These are phyloP conservation scores for Pleurotus sapidus DNA, from an alignment of 768 basidiomycete species.

Conservation along the genomic window DNA sequence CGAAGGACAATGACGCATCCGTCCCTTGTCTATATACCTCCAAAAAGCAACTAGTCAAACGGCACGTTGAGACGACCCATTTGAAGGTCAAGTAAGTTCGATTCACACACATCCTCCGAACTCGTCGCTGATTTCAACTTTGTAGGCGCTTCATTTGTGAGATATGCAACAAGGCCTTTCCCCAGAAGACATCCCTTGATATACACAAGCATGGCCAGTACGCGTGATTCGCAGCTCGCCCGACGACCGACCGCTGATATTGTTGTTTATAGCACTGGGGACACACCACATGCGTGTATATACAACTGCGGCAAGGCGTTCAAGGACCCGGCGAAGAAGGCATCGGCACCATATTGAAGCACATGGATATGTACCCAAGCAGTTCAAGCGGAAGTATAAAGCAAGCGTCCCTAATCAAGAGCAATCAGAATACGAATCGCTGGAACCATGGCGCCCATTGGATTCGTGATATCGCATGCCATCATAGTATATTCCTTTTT, in stretches of 20 bases:
- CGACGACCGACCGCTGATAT: neutral
- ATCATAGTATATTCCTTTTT: neutral
- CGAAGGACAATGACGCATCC: constrained; percentile 17
- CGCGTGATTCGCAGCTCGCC: constrained; percentile 10
- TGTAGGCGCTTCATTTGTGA: constrained; percentile 49
- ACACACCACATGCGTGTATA: constrained; percentile 50
- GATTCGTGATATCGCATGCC: constrained; percentile 3
- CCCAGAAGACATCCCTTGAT: constrained; percentile 56
- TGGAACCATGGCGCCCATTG: constrained; percentile 10
- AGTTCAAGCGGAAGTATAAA: constrained; percentile 40
- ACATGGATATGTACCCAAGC: constrained; percentile 49
- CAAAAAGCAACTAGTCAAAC: constrained; percentile 66
- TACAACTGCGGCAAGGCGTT: constrained; percentile 50
- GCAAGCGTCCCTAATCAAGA: constrained; percentile 12
- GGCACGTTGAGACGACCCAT: constrained; percentile 65
- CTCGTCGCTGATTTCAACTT: constrained; percentile 3
- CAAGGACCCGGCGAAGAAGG: constrained; percentile 62
- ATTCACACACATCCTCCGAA: neutral
- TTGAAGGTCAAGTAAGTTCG: constrained; percentile 53
- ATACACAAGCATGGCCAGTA: constrained; percentile 57
- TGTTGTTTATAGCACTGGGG: constrained; percentile 45
- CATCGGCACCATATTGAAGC: constrained; percentile 55
- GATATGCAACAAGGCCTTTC: constrained; percentile 51
- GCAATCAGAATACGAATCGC: constrained; percentile 18
- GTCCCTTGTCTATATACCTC: constrained; percentile 37